A percentile compares a stretch with the other conserved stretches of the same genome.
Evolutionary conservation across 345 rosid genomes (phyloP).

Genomic region (Populus pruinosa): DNA sequence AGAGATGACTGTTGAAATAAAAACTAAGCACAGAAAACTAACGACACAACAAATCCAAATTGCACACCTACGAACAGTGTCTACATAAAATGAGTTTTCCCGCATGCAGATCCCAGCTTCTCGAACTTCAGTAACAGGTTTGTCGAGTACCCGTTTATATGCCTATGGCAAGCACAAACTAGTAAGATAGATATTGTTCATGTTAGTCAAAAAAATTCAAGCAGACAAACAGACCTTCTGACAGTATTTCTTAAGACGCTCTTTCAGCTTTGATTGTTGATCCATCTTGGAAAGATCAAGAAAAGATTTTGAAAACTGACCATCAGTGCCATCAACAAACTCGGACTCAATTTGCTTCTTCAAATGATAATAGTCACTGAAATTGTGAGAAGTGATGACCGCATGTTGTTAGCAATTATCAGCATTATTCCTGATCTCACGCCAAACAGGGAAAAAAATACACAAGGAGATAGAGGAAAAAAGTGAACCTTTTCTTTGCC

Average conservation of each 20-base stretch:
- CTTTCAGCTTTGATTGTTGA: conserved; percentile 73
- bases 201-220: conserved; percentile 11
- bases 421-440: conserved; percentile 8
- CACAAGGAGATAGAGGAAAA: conserved; percentile 1
- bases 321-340: conserved; percentile 56
- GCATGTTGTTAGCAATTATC: conserved; percentile 18
- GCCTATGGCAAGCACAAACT: conserved; percentile 47
- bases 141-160: conserved; percentile 76
- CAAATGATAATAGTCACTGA: conserved; percentile 90
- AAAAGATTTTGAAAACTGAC: conserved; percentile 67
- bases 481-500: conserved; percentile 80
- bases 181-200: conserved; percentile 14
- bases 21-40: neutral
- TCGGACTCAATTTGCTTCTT: conserved; percentile 95
- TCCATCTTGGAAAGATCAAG: conserved; percentile 81
- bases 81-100: conserved; percentile 89
- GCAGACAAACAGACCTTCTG: conserved; percentile 60
- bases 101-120: conserved; percentile 99
- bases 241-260: conserved; percentile 79
- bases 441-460: conserved; percentile 5
- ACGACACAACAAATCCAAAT: conserved; percentile 5
- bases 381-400: conserved; percentile 17
- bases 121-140: conserved; percentile 86
- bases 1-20: neutral
- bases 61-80: conserved; percentile 86